Conservation (phyloP, 805 yeast species). For the Candida lessepsii region DNA sequence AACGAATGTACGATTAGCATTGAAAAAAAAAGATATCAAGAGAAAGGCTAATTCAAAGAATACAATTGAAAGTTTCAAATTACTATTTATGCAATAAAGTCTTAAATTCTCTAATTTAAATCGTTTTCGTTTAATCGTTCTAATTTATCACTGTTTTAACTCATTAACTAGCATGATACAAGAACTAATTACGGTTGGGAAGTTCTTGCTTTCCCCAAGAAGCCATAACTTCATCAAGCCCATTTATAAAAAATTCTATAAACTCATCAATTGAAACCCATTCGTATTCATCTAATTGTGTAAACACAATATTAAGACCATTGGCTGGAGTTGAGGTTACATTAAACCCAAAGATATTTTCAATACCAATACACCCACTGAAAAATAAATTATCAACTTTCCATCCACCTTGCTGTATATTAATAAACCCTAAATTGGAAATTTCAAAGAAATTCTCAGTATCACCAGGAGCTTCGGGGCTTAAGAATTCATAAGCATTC, state of each 20-base stretch:
- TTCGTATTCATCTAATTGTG: conserved; percentile 4
- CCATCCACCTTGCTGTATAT: conserved; percentile 9
- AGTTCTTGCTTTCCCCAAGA: no score
- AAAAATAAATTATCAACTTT: conserved; percentile 12
- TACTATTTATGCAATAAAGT: no score
- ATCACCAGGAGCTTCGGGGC: conserved; percentile 1
- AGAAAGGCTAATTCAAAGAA: no score
- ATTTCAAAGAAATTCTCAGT: conserved; percentile 11
- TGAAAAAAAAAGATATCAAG: no score
- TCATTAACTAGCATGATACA: no score
- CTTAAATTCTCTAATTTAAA: no score
- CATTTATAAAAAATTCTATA: background rate
- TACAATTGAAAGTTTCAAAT: no score
- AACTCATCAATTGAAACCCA: background rate
- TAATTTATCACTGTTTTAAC: no score
- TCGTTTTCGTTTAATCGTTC: no score
- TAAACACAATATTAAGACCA: conserved; percentile 10
- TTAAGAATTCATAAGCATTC: conserved; percentile 2
- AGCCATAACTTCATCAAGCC: no score
- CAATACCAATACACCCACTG: conserved; percentile 8
- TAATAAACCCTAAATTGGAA: conserved; percentile 12
- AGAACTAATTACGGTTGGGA: no score
- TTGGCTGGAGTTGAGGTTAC: conserved; percentile 4
- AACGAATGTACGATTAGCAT: no score
- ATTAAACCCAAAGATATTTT: conserved; percentile 5